Base-by-base conservation (phyloP, 2,329 filamentous ascomycete genomes). In the Didymosphaeria variabile region DNA sequence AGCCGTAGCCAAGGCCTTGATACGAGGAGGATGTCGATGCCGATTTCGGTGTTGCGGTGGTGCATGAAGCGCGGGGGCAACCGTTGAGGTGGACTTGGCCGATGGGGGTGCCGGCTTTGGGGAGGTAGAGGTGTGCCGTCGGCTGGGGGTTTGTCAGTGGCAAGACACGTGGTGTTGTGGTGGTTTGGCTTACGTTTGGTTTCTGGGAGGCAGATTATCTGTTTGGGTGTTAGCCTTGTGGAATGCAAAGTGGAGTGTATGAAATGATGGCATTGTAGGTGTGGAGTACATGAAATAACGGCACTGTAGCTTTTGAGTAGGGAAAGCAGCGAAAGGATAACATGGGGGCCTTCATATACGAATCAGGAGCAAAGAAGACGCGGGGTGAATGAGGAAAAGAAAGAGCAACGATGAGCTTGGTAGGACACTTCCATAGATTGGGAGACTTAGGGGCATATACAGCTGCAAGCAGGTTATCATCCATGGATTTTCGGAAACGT, bases 1-100 rank as follows among this genome's bases (percentile, higher is more conserved):
- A 67, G 1, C 83, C 83, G 57, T 85, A 85, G 0, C 83, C 82
- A 21, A 75, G 64, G 0, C 74, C 72, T 57, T 82, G 79, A 55
- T 78, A 77, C 0, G 58, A 8, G 0, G 71, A 77, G 63, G 5
- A 84, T 72, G 0, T 70, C 66, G n/a, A 84, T 71, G 0, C 75
- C 79, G 9, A 84, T 72, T 44, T 79, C 74, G 13, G 79, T 77
- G 62, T 71, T 72, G 15, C 83, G 77, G 62, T 85, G 81, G 59
- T 83, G 82, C 4, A 50, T 23, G 32, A 55, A 40, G 15, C 46
- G 34, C 0, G 50, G 3, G 56, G 31, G 0, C 42, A 31, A 12
- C 21, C 23, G 13, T 49, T 60, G 21, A 72, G 61, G 29, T 66
- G 61, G 9, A 72, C 46, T 21, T 67, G 58, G 32, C 69, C 69